phyloP scores from a whole-genome alignment of 2,329 filamentous ascomycete species.

The Aspergillus niger region DNA sequence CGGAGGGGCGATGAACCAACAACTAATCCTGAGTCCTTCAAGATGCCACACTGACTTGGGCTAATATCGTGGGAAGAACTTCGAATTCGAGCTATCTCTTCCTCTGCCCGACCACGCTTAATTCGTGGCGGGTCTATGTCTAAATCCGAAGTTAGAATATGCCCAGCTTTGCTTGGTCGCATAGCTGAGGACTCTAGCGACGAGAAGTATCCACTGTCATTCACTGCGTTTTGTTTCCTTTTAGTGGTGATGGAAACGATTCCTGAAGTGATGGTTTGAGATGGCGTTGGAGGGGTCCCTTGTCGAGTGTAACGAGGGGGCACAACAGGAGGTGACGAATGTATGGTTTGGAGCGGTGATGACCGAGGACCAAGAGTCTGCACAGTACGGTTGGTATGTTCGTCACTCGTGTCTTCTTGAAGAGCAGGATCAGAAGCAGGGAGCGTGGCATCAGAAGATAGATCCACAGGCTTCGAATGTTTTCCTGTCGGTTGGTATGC shows the following conservation, averaged over 20 bases:
- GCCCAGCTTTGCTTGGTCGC: conserved; percentile 66
- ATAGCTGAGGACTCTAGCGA: conserved; percentile 89
- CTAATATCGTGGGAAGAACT: conserved; percentile 86
- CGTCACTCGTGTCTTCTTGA: conserved; percentile 55
- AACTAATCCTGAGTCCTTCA: conserved; percentile 36
- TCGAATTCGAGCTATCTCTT: conserved; percentile 90
- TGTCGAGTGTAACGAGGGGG: conserved; percentile 59
- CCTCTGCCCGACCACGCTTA: conserved; percentile 88
- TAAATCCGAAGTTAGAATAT: conserved; percentile 72
- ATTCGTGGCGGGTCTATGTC: conserved; percentile 74
- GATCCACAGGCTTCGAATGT: conserved; percentile 49
- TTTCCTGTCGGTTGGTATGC: conserved; percentile 25
- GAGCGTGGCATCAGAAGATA: conserved; percentile 77
- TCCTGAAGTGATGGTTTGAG: conserved; percentile 64
- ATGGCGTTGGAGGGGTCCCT: conserved; percentile 73
- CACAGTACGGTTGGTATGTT: conserved; percentile 35
- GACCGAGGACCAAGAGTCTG: conserved; percentile 41
- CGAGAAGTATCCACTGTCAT: conserved; percentile 96
- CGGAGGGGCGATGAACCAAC: conserved; percentile 70
- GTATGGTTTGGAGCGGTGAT: conserved; percentile 61
- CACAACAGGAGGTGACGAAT: conserved; percentile 86
- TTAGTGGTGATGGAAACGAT: conserved; percentile 66
- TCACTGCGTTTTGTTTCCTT: conserved; percentile 76
- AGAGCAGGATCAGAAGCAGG: conserved; percentile 67
- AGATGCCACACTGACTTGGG: conserved; percentile 60